Evolutionary conservation across 2,329 filamentous ascomycete genomes (phyloP), one percentile per base, ranked within the genome.

Genomic region (Ophiostoma montium): DNA sequence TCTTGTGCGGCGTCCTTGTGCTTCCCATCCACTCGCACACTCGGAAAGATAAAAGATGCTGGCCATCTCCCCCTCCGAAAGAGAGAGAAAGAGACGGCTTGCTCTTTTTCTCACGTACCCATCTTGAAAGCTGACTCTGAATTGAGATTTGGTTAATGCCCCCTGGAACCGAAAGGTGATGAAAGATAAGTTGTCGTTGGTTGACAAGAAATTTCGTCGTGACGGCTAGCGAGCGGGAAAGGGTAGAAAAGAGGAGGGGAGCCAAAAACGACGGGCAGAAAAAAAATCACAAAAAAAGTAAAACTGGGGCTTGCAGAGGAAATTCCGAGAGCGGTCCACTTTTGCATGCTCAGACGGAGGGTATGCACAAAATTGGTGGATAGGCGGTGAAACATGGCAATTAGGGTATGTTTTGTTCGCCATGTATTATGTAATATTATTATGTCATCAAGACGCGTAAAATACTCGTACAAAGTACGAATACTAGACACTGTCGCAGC

Each of bases 51-150:
- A 50, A 39, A 52, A 48, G 30, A 46, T 44, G 52, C 43, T 7
- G 31, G 21, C 27, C 43, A 18, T 15, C 31, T 19, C 43, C 15
- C 36, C 12, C 16, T 16, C 36, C 18, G 19, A 41, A 43, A 38
- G 32, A 48, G 43, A 23, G 21, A 31, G 21, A 3, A 18, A 39
- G 30, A 32, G 30, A 46, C 8, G 16, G 41, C 38, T 48, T 48
- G 36, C 49, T 55, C 57, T 35, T 46, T 23, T 31, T 61, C 58
- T 64, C 72, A 74, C 75, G 70, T 78, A 78, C 75, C 75, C 75
- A 78, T 78, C 68, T 69, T 76, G 71, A 67, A 70, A 67, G 71
- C 61, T 63, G 64, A 63, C 64, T 65, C 46, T 50, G 31, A 41
- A 39, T 42, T 48, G 32, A 50, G 48, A 46, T 48, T 44, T 47